Evolutionary conservation across 495 filamentous ascomycete genomes (phyloP).

Genomic region (Massariosphaeria phaeospora): DNA sequence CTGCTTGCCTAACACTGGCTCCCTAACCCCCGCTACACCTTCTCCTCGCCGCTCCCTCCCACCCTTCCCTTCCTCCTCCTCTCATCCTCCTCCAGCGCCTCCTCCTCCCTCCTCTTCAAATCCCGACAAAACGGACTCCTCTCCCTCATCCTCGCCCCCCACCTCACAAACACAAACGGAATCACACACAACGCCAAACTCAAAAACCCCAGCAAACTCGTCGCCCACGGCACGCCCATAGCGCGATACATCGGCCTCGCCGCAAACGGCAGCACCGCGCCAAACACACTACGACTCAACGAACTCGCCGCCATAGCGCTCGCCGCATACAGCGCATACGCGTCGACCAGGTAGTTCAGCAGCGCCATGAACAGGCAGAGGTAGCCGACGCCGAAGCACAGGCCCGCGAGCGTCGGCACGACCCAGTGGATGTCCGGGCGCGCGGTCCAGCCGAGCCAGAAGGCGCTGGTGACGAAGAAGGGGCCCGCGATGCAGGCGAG

Average conservation of each 20-base stretch:
- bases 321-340: slow-evolving; percentile 69
- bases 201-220: slow-evolving; percentile 40
- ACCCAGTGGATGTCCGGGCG: slow-evolving; percentile 53
- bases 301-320: slow-evolving; percentile 63
- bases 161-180: slow-evolving; percentile 42
- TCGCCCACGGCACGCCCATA: slow-evolving; percentile 42
- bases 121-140: slow-evolving; percentile 44
- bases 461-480: slow-evolving; percentile 56
- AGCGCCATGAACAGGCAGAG: slow-evolving; percentile 61
- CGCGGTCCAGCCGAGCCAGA: slow-evolving; percentile 72
- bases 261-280: slow-evolving; percentile 54
- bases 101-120: slow-evolving; percentile 33
- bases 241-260: slow-evolving; percentile 40
- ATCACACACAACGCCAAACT: slow-evolving; percentile 38
- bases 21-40: no score
- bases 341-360: slow-evolving; percentile 73
- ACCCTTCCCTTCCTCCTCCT: slow-evolving; percentile 12
- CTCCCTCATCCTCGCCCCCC: slow-evolving; percentile 36
- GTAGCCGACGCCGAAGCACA: slow-evolving; percentile 67
- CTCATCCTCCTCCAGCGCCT: slow-evolving; percentile 31
- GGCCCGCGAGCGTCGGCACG: slow-evolving; percentile 58
- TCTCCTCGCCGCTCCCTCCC: no score
- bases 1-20: no score
- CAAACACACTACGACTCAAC: slow-evolving; percentile 56
- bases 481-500: slow-evolving; percentile 63